Conservation (phyloP, 225 moss, liverwort and hornwort species). For the Sphagnum tenellum region DNA sequence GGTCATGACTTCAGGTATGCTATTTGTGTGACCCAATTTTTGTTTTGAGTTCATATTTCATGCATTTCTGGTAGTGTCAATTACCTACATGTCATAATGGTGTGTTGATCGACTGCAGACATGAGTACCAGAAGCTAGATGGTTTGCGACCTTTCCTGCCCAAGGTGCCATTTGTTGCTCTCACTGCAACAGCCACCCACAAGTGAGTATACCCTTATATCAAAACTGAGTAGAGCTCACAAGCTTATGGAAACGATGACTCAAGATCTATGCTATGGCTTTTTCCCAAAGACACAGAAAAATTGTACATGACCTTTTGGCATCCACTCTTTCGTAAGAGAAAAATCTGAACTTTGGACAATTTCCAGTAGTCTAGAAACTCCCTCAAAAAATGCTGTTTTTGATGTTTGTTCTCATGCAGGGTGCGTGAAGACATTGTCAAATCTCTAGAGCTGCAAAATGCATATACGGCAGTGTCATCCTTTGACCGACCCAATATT, state of each 20-base stretch:
- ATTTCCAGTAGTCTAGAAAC: too few relatives aligned
- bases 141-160: conserved; percentile 60
- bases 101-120: conserved; percentile 23
- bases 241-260: too few relatives aligned
- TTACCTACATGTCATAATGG: too few relatives aligned
- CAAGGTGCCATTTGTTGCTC: conserved; percentile 76
- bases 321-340: background rate
- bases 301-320: too few relatives aligned
- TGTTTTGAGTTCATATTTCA: too few relatives aligned
- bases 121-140: conserved; percentile 67
- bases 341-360: background rate
- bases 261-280: too few relatives aligned
- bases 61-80: too few relatives aligned
- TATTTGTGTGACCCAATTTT: background rate
- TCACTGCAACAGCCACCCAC: conserved; percentile 81
- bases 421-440: conserved; percentile 75
- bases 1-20: conserved; percentile 88
- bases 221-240: too few relatives aligned
- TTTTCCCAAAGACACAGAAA: too few relatives aligned
- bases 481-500: conserved; percentile 76
- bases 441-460: conserved; percentile 44
- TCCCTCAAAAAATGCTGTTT: too few relatives aligned
- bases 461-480: conserved; percentile 59
- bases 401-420: conserved; percentile 16
- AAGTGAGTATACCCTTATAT: conserved; percentile 33